A percentile compares a stretch with the other conserved stretches of the same genome.
Evolutionary conservation across 2,329 filamentous ascomycete species (phyloP).

Genomic region (Colletotrichum sp.): DNA sequence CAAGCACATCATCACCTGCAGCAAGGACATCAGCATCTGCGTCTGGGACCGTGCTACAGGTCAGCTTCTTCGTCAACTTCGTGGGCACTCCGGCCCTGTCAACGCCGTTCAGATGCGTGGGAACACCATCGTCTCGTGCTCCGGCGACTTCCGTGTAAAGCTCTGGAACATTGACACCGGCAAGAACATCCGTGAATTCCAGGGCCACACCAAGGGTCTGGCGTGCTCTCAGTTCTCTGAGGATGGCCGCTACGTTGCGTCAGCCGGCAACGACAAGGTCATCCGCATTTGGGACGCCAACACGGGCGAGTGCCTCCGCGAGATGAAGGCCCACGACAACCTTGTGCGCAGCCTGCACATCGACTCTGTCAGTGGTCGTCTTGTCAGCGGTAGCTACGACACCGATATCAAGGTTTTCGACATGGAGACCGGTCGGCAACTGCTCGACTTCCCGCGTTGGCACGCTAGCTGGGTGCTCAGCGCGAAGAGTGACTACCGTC

Average conservation of each 20-base stretch:
- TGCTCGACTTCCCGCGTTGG: constrained; percentile 91
- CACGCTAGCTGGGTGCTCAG: constrained; percentile 96
- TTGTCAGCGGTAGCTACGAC: constrained; percentile 94
- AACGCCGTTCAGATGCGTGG: constrained; percentile 96
- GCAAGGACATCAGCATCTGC: constrained; percentile 92
- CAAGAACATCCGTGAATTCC: constrained; percentile 87
- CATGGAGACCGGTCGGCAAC: constrained; percentile 76
- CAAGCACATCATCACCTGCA: constrained; percentile 93
- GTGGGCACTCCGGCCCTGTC: constrained; percentile 88
- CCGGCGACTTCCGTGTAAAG: constrained; percentile 90
- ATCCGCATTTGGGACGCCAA: constrained; percentile 97
- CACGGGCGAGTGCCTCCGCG: constrained; percentile 81
- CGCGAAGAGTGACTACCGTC: constrained; percentile 92
- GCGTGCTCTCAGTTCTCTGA: constrained; percentile 97
- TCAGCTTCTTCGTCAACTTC: constrained; percentile 75
- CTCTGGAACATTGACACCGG: constrained; percentile 94
- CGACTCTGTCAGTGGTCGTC: constrained; percentile 82
- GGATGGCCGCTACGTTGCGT: constrained; percentile 91
- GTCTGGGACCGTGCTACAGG: constrained; percentile 91
- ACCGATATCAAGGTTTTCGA: constrained; percentile 95
- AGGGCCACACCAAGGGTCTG: constrained; percentile 88
- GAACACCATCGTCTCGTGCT: constrained; percentile 91
- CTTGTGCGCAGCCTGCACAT: constrained; percentile 91
- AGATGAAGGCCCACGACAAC: constrained; percentile 82
- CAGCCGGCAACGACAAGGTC: constrained; percentile 92